Percentiles rank a stretch among this genome's conserved stretches.
phyloP scores from a whole-genome alignment of 2,329 filamentous ascomycete genomes.

The Curvularia spicifera region DNA sequence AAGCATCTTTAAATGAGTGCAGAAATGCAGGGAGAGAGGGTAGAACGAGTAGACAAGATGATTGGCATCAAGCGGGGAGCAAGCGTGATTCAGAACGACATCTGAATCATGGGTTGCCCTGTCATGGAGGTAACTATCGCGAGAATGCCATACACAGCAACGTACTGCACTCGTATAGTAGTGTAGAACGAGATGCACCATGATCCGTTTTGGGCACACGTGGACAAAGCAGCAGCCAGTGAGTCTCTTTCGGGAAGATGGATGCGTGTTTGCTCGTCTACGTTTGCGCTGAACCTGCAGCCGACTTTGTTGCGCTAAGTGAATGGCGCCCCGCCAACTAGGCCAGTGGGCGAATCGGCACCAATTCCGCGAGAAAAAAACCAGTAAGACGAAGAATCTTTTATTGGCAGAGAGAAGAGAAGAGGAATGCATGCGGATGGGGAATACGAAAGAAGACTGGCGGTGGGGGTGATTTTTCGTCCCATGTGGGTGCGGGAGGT shows the following conservation, averaged over 20 bases:
- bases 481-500: slow-evolving; percentile 1
- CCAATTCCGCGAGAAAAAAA: slow-evolving; percentile 12
- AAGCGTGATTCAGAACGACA: neutral
- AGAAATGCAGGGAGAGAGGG: neutral
- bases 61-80: neutral
- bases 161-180: neutral
- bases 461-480: neutral
- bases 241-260: neutral
- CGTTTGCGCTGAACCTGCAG: neutral
- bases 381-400: slow-evolving; percentile 7
- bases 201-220: neutral
- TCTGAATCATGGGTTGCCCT: neutral
- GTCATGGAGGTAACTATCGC: neutral
- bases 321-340: slow-evolving; percentile 4
- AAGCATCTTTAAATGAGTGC: neutral
- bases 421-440: slow-evolving; percentile 4
- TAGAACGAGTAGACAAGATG: neutral
- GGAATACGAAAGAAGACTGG: slow-evolving; percentile 10
- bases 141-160: neutral
- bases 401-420: slow-evolving; percentile 3
- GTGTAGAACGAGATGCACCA: neutral
- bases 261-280: neutral
- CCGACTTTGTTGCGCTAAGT: slow-evolving; percentile 2
- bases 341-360: slow-evolving; percentile 7
- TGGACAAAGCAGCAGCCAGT: neutral